phyloP scores from a whole-genome alignment of 192 early-diverging fungal species.

The Mortierella claussenii region DNA sequence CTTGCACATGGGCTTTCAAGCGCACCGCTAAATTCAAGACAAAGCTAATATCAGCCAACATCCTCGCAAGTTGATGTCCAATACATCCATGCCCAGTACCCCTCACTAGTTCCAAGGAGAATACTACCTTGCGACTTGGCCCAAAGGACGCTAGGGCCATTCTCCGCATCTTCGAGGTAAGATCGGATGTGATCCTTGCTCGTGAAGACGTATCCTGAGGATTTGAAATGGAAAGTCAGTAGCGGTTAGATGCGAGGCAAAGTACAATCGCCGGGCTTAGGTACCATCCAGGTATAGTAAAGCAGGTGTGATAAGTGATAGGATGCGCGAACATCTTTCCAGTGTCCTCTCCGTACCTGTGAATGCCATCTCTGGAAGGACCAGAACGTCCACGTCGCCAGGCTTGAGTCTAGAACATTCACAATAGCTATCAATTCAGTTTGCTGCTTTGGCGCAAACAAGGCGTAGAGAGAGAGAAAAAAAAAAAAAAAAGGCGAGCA shows the following conservation, averaged over 20 bases:
- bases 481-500: background rate
- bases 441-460: no score
- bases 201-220: conserved; percentile 73
- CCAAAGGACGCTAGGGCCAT: conserved; percentile 68
- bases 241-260: background rate
- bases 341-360: conserved; percentile 60
- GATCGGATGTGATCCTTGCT: conserved; percentile 65
- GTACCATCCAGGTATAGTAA: no score
- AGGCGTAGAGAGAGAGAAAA: background rate
- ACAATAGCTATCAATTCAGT: no score
- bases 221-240: background rate
- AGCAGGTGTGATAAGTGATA: background rate
- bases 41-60: no score
- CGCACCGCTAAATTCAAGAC: conserved; percentile 52
- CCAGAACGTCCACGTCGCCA: conserved; percentile 71
- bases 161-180: conserved; percentile 65
- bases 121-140: conserved; percentile 69
- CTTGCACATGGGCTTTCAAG: conserved; percentile 66
- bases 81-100: no score
- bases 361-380: conserved; percentile 85
- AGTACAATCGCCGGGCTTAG: no score
- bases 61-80: no score
- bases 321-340: background rate
- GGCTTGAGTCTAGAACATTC: conserved; percentile 60
- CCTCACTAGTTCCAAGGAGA: no score